Base-by-base conservation (phyloP, 2,329 filamentous ascomycete species). In the Teratosphaeria gauchensis region DNA sequence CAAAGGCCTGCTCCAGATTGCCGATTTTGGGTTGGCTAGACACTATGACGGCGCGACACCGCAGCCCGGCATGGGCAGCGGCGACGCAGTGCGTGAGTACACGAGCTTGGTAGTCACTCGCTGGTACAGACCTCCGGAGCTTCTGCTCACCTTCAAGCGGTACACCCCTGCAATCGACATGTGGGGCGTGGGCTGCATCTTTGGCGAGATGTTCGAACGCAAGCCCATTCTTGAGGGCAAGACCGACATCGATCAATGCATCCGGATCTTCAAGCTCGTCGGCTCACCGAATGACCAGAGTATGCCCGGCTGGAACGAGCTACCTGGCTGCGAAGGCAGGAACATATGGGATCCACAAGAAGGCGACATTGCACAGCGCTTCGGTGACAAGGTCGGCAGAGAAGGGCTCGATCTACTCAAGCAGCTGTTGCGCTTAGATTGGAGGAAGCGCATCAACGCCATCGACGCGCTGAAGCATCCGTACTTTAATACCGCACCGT, bases 121-220 rank as follows among this genome's bases (percentile, higher is more conserved):
- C 68, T 99, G 94, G 94, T 99, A 99, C 72, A 82, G 94, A 28
- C 94, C 94, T 35, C 94, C 94, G 0, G 94, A 99, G 79, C 80
- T 99, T 46, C 79, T 99, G 33, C 81, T 99, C 54, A 88, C 92
- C 63, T 80, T 99, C 33, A 86, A 91, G 67, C 85, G 85, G 64
- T 99, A 99, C 74, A 99, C 94, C n/a, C 90, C 92, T 14, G 92
- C 94, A 9, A 96, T 99, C 68, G 94, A 99, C 74, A 85, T 99
- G 76, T 99, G 94, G 94, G 94, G 94, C 66, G 92, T 96, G 65
- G 94, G 88, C n/a, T 99, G 94, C 71, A 91, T 99, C 2, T 96
- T 99, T 75, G 94, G 91, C 56, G 94, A 99, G 72, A 99, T 99
- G 92, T 87, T 96, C 64, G 85, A 90, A 66, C 87, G 90, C 42